phyloP scores from a whole-genome alignment of 345 rosid species.

The Linum tenue region DNA sequence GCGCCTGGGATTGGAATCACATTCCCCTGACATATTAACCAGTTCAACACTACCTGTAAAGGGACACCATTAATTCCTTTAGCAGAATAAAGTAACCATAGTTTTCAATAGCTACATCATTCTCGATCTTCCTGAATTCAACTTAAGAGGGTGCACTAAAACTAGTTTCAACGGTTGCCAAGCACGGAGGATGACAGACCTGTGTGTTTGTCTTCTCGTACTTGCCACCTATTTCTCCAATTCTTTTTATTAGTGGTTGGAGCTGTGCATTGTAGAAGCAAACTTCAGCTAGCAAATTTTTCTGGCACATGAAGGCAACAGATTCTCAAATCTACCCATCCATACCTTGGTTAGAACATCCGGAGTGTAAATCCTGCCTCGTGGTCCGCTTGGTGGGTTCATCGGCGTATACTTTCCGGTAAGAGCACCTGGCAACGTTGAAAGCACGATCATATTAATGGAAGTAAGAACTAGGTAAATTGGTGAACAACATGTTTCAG shows the following conservation, averaged over 20 bases:
- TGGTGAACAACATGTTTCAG: background rate
- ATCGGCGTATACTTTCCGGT: constrained; percentile 92
- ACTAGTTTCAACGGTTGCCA: background rate
- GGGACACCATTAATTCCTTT: background rate
- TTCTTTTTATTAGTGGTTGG: constrained; percentile 61
- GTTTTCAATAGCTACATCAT: constrained; percentile 1
- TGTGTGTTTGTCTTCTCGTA: constrained; percentile 68
- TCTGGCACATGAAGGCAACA: background rate
- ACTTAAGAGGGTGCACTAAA: background rate
- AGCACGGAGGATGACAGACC: constrained; percentile 31
- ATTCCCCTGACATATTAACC: constrained; percentile 85
- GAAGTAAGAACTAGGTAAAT: background rate
- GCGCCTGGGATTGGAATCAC: constrained; percentile 98
- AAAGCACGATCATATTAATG: background rate
- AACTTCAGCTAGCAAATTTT: constrained; percentile 15
- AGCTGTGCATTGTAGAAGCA: constrained; percentile 42
- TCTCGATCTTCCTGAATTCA: background rate
- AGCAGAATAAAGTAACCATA: background rate
- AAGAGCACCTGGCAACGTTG: constrained; percentile 50
- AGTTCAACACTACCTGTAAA: constrained; percentile 69
- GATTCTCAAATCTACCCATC: background rate
- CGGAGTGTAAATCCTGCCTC: constrained; percentile 65
- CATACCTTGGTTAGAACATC: constrained; percentile 60
- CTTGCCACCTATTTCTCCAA: constrained; percentile 56
- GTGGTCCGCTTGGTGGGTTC: constrained; percentile 82